Percentiles rank a stretch among this genome's conserved stretches.
Evolutionary conservation across 1,284 basidiomycete species (phyloP).

Genomic region (Sporisorium iseilematis-ciliati): DNA sequence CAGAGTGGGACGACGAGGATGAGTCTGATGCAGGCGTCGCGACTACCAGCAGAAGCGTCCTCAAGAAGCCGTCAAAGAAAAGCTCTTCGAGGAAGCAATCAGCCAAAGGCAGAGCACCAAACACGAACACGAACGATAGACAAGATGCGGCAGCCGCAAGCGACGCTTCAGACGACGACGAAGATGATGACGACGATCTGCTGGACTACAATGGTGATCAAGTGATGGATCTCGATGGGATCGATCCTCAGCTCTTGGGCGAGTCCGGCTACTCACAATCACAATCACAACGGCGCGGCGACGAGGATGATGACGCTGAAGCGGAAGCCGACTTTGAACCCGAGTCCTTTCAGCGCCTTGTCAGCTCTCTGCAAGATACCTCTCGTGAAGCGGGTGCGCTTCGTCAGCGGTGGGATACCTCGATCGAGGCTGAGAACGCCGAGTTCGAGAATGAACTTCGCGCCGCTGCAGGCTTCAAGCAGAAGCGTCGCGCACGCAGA

Average conservation of each 20-base stretch:
- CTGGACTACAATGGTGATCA: neutral
- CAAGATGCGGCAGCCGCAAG: neutral
- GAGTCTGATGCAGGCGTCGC: slow-evolving; percentile 35
- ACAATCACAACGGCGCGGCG: neutral
- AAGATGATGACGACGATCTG: slow-evolving; percentile 13
- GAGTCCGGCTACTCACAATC: neutral
- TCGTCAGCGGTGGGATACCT: slow-evolving; percentile 54
- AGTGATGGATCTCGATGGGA: slow-evolving; percentile 7
- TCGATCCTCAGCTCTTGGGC: slow-evolving; percentile 25
- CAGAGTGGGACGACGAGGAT: slow-evolving; percentile 48
- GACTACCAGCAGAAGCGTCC: slow-evolving; percentile 6
- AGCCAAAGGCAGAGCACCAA: neutral
- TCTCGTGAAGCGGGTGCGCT: slow-evolving; percentile 42
- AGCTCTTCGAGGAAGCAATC: neutral
- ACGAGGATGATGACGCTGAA: slow-evolving; percentile 12
- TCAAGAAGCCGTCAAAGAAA: slow-evolving; percentile 21
- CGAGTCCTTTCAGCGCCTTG: slow-evolving; percentile 54
- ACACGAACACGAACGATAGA: neutral
- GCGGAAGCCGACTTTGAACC: slow-evolving; percentile 46
- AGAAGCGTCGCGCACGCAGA: slow-evolving; percentile 34
- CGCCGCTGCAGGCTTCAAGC: slow-evolving; percentile 56
- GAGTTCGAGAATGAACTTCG: slow-evolving; percentile 64
- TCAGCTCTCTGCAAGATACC: slow-evolving; percentile 52
- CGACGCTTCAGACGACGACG: slow-evolving; percentile 19
- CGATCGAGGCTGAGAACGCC: slow-evolving; percentile 60